Conservation (phyloP, 1,284 basidiomycete genomes). For the Ceratobasidium sp. region DNA sequence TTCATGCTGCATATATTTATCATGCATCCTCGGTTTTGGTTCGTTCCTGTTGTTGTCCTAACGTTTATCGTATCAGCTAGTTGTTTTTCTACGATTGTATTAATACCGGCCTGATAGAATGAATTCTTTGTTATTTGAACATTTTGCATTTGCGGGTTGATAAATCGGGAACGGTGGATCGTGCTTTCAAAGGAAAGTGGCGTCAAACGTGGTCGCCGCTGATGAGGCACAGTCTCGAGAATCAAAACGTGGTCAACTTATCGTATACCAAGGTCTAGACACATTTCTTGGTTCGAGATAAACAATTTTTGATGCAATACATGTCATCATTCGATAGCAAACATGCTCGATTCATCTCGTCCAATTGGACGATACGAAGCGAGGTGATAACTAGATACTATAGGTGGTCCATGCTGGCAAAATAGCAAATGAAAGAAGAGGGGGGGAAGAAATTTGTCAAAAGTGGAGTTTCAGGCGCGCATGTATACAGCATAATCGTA, state of each 20-base stretch:
- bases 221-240: neutral
- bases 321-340: no score
- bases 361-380: no score
- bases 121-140: conserved; percentile 10
- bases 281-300: no score
- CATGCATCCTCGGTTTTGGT: neutral
- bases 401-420: no score
- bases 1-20: conserved; percentile 10
- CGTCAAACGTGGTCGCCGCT: neutral
- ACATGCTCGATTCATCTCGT: no score
- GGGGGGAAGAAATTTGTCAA: neutral
- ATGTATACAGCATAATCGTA: neutral
- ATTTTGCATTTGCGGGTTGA: neutral
- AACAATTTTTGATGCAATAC: no score
- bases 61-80: no score
- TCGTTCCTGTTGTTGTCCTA: neutral
- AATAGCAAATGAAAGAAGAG: no score
- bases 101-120: conserved; percentile 12
- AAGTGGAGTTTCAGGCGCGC: neutral
- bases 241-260: no score
- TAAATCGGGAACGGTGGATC: neutral
- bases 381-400: no score
- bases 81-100: conserved; percentile 23
- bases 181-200: no score
- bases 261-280: no score